Conservation (phyloP, 192 early-diverging fungal genomes). For the Coemansia sp. region DNA sequence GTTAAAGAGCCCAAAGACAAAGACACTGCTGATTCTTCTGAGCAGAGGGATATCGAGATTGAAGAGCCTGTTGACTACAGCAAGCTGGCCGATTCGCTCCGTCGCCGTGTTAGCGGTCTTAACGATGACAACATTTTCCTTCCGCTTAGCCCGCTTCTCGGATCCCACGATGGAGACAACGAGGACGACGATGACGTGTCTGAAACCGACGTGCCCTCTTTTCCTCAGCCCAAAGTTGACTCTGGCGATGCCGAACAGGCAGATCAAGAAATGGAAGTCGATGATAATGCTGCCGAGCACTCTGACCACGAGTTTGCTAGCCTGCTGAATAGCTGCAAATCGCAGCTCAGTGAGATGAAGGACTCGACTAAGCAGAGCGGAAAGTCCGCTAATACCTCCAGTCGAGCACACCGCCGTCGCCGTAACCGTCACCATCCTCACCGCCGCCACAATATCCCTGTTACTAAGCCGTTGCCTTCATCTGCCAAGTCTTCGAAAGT, state of each 20-base stretch:
- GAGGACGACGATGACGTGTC: neutral
- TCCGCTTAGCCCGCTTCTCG: constrained; percentile 23
- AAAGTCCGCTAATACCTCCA: neutral
- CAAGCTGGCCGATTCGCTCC: constrained; percentile 27
- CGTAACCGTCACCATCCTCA: constrained; percentile 17
- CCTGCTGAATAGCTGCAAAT: constrained; percentile 37
- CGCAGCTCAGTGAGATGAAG: constrained; percentile 29
- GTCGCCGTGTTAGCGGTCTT: constrained; percentile 29
- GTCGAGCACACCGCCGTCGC: constrained; percentile 1
- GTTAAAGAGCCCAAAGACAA: constrained; percentile 15
- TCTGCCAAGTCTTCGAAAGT: neutral
- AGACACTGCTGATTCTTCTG: constrained; percentile 1
- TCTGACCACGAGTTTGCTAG: constrained; percentile 37
- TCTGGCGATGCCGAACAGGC: neutral
- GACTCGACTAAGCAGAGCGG: constrained; percentile 4
- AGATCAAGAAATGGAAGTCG: constrained; percentile 1
- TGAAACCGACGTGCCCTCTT: too few species aligned
- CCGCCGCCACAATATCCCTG: neutral
- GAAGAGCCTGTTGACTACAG: constrained; percentile 44
- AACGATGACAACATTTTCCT: constrained; percentile 32
- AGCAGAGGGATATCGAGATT: constrained; percentile 24
- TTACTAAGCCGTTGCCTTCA: neutral
- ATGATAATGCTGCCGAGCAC: constrained; percentile 10
- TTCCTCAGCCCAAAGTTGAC: neutral
- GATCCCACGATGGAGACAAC: neutral